A percentile compares a stretch with the other conserved stretches of the same genome.
Conservation (phyloP, 176 grass and related monocot species). For the Zea mays region DNA sequence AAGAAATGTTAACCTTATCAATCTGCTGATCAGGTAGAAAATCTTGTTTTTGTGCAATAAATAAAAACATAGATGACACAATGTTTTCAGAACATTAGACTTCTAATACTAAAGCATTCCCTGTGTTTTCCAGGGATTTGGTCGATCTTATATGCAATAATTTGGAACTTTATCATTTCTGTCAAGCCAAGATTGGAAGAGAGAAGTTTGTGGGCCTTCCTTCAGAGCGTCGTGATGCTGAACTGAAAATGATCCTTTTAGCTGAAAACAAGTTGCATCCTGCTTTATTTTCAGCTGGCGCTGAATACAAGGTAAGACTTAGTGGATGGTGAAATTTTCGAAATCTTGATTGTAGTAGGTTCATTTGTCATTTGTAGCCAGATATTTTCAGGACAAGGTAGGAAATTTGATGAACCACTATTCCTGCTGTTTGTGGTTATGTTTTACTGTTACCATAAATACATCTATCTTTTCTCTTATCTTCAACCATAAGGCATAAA, state of each 20-base stretch:
- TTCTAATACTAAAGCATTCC: neutral
- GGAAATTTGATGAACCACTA: constrained; percentile 15
- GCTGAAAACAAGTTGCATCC: constrained; percentile 88
- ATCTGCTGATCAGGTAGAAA: constrained; percentile 80
- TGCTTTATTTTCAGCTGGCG: constrained; percentile 65
- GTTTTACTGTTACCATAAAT: constrained; percentile 20
- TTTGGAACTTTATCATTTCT: constrained; percentile 82
- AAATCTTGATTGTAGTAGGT: constrained; percentile 15
- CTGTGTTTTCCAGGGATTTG: constrained; percentile 62
- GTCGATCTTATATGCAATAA: constrained; percentile 75
- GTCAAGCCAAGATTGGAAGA: constrained; percentile 89
- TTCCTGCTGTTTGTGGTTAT: constrained; percentile 19
- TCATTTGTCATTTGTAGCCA: constrained; percentile 17
- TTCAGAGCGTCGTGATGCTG: constrained; percentile 61
- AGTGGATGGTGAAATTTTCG: constrained; percentile 4
- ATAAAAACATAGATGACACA: constrained; percentile 1
- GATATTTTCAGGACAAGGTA: constrained; percentile 12
- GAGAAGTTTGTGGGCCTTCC: constrained; percentile 70
- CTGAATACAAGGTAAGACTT: constrained; percentile 82
- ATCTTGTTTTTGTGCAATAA: constrained; percentile 10
- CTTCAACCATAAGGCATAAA: constrained; percentile 13
- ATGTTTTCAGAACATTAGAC: constrained; percentile 23
- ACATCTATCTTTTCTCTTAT: constrained; percentile 1
- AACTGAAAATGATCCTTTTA: constrained; percentile 76
- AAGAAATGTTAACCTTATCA: constrained; percentile 83